Evolutionary conservation across 768 basidiomycete genomes (phyloP), one percentile per base, ranked within the genome.

Genomic region (Cyathus striatus): DNA sequence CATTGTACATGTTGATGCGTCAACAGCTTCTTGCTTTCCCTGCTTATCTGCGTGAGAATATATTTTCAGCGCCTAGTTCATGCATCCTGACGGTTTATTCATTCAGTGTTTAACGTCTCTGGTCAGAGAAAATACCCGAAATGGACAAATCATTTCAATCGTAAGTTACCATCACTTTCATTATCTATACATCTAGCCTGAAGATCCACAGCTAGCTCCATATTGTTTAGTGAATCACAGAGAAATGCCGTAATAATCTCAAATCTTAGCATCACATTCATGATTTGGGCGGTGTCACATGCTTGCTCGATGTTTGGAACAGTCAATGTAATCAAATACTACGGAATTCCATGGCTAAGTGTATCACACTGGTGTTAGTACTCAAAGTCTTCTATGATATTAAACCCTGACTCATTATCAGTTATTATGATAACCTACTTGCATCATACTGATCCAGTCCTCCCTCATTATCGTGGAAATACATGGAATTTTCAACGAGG

Each of bases 121-220:
- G 78, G 79, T 3, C 79, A 78, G 51, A 76, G 76, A 52, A 56
- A 51, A 17, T 79, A 81, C 51, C 77, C 78, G 2, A 72, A 74
- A 49, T 73, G 75, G 70, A 80, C 80, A n/a, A 82, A 81, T 49
- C 81, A 83, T 51, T 82, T 81, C 50, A 63, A 79, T 56, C 79
- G 78, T 80, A 44, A 60, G 76, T 64, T 33, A 42, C 21, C n/a
- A 20, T 36, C n/a, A 33, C n/a, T n/a, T n/a, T n/a, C n/a, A 27
- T 25, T 39, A 20, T 41, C 37, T 34, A 36, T 39, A 36, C 12
- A 48, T 23, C 17, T n/a, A n/a, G n/a, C n/a, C 20, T 22, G n/a
- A 18, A 13, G 21, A 6, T 16, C 6, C 9, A 9, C 18, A 81
- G 79, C 80, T 4, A 71, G 70, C 48, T 77, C 78, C 1, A 63